phyloP scores from a whole-genome alignment of 257 asterid genomes.

The Marsdenia floribunda region DNA sequence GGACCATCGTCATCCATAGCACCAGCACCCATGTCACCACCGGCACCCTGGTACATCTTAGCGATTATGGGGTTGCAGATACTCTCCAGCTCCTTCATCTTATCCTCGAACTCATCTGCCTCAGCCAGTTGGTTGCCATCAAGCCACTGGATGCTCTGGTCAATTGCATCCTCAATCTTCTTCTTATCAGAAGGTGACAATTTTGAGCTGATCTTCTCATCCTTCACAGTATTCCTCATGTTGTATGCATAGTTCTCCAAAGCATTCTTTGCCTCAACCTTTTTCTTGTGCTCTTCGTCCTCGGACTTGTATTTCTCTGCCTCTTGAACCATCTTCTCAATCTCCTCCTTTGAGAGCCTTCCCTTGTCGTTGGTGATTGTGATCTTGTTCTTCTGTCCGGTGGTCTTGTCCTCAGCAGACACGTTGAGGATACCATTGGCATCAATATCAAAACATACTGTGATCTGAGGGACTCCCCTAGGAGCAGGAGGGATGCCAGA shows the following conservation, averaged over 20 bases:
- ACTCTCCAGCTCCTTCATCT: conserved; percentile 79
- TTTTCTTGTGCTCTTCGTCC: conserved; percentile 85
- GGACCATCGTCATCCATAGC: conserved; percentile 56
- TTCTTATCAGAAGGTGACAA: conserved; percentile 54
- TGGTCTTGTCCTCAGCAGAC: conserved; percentile 85
- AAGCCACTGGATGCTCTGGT: conserved; percentile 54
- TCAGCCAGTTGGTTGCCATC: conserved; percentile 72
- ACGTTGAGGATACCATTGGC: conserved; percentile 77
- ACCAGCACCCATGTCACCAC: conserved; percentile 43
- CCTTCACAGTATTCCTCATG: conserved; percentile 85
- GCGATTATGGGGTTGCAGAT: conserved; percentile 82
- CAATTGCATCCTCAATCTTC: conserved; percentile 69
- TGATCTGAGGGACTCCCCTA: conserved; percentile 78
- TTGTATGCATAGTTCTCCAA: conserved; percentile 77
- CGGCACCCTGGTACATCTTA: conserved; percentile 80
- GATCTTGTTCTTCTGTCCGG: conserved; percentile 88
- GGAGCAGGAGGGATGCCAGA: conserved; percentile 88
- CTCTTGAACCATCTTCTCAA: conserved; percentile 84
- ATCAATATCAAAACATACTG: conserved; percentile 77
- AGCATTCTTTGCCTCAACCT: conserved; percentile 72
- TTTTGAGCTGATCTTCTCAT: conserved; percentile 71
- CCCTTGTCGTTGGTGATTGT: conserved; percentile 88
- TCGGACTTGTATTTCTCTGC: conserved; percentile 82
- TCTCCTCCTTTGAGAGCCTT: conserved; percentile 70
- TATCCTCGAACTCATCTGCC: conserved; percentile 78